phyloP scores from a whole-genome alignment of 495 filamentous ascomycete species.

The Oleoguttula mirabilis region DNA sequence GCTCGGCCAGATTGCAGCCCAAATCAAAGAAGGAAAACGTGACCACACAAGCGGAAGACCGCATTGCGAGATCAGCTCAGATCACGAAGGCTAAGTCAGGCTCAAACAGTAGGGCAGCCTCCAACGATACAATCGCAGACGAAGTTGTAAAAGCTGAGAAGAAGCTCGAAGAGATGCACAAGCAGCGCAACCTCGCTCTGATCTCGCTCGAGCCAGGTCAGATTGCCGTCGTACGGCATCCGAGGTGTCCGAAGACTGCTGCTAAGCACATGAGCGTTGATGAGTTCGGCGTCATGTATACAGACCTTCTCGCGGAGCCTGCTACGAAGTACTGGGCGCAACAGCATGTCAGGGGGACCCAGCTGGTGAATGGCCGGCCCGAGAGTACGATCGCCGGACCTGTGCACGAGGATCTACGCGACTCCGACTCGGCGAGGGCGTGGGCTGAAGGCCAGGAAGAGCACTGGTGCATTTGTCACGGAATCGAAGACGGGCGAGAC shows the following conservation, averaged over 20 bases:
- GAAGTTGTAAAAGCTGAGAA: background rate
- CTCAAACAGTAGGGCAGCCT: background rate
- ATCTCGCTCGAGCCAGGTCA: background rate
- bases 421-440: background rate
- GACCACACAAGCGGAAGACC: too few relatives aligned
- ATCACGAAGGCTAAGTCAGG: too few relatives aligned
- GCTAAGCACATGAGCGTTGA: background rate
- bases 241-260: background rate
- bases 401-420: too few relatives aligned
- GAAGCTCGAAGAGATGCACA: background rate
- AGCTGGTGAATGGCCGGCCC: background rate
- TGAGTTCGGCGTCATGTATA: constrained; percentile 3
- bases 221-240: background rate
- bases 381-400: background rate
- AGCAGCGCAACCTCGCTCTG: background rate
- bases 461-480: background rate
- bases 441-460: background rate
- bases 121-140: background rate
- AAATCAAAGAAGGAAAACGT: too few relatives aligned
- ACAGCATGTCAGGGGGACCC: background rate
- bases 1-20: too few relatives aligned
- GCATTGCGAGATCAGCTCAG: too few relatives aligned
- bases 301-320: constrained; percentile 3
- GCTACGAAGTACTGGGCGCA: too few relatives aligned
- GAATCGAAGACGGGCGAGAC: background rate